A percentile compares a stretch with the other conserved stretches of the same genome.
Conservation (phyloP, 768 basidiomycete species). For the Mycena amicta region DNA sequence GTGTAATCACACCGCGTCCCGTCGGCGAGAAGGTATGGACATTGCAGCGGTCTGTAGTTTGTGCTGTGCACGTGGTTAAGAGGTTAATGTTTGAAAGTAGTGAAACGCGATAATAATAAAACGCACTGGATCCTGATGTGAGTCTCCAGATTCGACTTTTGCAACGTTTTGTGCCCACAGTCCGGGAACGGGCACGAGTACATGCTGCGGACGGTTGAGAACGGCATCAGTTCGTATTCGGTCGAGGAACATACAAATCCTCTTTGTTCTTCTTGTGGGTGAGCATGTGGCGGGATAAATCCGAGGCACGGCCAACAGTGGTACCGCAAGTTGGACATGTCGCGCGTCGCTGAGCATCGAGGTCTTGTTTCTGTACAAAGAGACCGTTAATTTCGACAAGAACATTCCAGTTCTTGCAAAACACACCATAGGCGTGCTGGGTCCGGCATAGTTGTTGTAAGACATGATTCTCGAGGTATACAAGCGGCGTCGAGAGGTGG, state of each 20-base stretch:
- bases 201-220: constrained; percentile 28
- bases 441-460: background rate
- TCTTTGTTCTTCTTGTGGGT: constrained; percentile 25
- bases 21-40: constrained; percentile 20
- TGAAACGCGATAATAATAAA: background rate
- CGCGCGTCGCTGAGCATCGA: background rate
- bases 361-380: constrained; percentile 5
- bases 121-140: constrained; percentile 36
- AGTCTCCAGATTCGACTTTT: constrained; percentile 35
- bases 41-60: constrained; percentile 29
- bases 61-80: constrained; percentile 24
- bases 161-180: constrained; percentile 32
- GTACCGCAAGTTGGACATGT: constrained; percentile 18
- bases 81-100: background rate
- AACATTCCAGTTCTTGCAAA: background rate
- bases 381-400: background rate
- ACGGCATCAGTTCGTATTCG: too few relatives aligned
- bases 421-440: background rate
- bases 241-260: constrained; percentile 15
- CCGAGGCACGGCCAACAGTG: constrained; percentile 13
- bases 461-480: background rate
- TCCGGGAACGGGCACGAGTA: constrained; percentile 29
- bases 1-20: constrained; percentile 26
- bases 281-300: constrained; percentile 18
- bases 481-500: too few relatives aligned